Conservation (phyloP, 495 filamentous ascomycete genomes). For the Xylaria scruposa region DNA sequence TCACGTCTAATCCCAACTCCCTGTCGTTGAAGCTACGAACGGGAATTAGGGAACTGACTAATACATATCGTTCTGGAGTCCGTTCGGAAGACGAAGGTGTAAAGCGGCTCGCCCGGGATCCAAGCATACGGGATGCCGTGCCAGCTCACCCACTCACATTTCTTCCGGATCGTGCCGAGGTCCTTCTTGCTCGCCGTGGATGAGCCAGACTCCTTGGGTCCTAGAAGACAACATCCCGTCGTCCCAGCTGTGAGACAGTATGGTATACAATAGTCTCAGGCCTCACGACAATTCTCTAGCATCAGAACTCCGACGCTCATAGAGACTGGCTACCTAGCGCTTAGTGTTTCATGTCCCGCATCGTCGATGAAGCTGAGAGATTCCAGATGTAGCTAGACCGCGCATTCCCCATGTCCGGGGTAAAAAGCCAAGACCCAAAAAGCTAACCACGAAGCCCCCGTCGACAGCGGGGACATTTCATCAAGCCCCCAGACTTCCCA, state of each 20-base stretch:
- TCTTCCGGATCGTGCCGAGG: constrained; percentile 18
- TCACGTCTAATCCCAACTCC: too few species aligned
- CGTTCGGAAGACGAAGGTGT: constrained; percentile 2
- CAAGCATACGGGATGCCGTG: constrained; percentile 31
- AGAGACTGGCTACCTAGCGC: not conserved
- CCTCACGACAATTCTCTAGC: not conserved
- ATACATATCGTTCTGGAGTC: too few species aligned
- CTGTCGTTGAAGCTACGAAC: too few species aligned
- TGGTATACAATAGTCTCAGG: constrained; percentile 19
- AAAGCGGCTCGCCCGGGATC: not conserved
- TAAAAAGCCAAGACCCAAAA: not conserved
- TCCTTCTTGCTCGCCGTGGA: constrained; percentile 12
- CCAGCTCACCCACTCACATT: constrained; percentile 16
- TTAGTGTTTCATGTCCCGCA: not conserved
- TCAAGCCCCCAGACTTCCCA: not conserved
- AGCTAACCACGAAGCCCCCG: not conserved
- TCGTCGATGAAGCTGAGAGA: not conserved
- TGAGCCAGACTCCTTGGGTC: constrained; percentile 16
- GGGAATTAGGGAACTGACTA: too few species aligned
- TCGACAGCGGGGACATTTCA: not conserved
- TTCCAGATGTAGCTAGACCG: not conserved
- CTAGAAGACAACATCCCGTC: constrained; percentile 29
- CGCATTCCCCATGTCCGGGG: not conserved
- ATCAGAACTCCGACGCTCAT: constrained; percentile 2
- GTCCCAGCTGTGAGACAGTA: constrained; percentile 31